Conservation (phyloP, 441 rosid species). For the Jatropha multifida region DNA sequence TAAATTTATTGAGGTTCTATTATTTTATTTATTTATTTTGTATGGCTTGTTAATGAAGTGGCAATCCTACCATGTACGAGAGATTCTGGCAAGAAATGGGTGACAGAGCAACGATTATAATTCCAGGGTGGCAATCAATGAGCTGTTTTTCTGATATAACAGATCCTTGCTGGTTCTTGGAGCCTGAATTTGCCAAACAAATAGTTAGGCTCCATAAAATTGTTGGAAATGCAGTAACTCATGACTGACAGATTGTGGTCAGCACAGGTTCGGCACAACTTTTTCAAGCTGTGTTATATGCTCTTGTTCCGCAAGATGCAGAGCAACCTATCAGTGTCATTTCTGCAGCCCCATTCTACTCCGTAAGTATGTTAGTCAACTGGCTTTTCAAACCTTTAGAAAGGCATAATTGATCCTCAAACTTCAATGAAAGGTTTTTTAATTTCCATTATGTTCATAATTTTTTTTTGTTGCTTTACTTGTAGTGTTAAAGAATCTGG, state of each 20-base stretch:
- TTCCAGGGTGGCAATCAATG: conserved; percentile 82
- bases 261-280: conserved; percentile 94
- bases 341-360: conserved; percentile 79
- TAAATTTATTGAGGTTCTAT: conserved; percentile 1
- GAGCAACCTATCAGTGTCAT: conserved; percentile 67
- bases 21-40: not conserved
- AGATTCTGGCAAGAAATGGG: conserved; percentile 69
- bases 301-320: conserved; percentile 58
- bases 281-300: conserved; percentile 79
- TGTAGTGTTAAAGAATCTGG: not conserved
- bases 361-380: conserved; percentile 43
- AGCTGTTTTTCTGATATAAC: conserved; percentile 75
- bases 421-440: not conserved
- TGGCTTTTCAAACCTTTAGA: conserved; percentile 28
- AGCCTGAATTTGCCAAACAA: conserved; percentile 64
- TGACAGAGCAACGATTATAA: conserved; percentile 63
- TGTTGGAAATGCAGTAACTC: conserved; percentile 81
- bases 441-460: not conserved
- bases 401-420: conserved; percentile 22
- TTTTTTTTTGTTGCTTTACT: not conserved
- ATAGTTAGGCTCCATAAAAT: conserved; percentile 58
- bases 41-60: conserved; percentile 45
- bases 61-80: conserved; percentile 90
- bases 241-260: conserved; percentile 61
- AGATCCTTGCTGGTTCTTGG: conserved; percentile 86